Base-by-base conservation (phyloP, 176 grass and related monocot species). In the Raddia guianensis region DNA sequence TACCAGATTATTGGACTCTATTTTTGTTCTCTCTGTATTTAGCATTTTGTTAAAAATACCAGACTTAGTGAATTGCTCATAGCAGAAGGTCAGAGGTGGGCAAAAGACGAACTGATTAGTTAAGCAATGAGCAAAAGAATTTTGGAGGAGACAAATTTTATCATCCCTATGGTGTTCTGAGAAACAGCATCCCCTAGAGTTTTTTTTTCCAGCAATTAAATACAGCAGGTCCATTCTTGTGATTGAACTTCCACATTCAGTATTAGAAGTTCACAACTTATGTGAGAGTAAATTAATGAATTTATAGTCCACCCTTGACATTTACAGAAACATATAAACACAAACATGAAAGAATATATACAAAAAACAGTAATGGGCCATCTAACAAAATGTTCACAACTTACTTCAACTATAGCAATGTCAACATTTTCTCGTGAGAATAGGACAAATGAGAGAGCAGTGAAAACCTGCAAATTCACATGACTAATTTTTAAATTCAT, bases 381-480 rank as follows among this genome's bases (percentile, higher is more conserved):
- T 65, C n/a, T 14, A 78, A 27, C 10, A 71, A 66, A 37, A 62
- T 61, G 45, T 63, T 72, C 5, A 64, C 13, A 65, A 86, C 85
- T 97, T 90, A 97, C 95, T 94, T 98, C 95, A 4, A 98, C 63
- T 12, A 98, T 75, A 34, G 92, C 92, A 79, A 98, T 81, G 19
- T 94, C 90, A 78, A 98, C 88, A 81, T 77, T 91, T 85, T 92
- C 81, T 87, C 57, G 73, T 58, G 90, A 94, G 78, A 98, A 98
- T 13, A 92, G 42, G 49, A 91, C 88, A 86, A 93, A 98, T 8
- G 90, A 82, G 71, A 98, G 88, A 79, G 92, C 89, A 53, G 91
- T 97, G 34, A 94, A 89, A 32, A 97, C 91, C 94, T 97, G 83
- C 60, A 97, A 76, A 76, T 78, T 44, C 18, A 86, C 18, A n/a